phyloP scores from a whole-genome alignment of 202 grass and related monocot genomes.

The Eragrostis tef region DNA sequence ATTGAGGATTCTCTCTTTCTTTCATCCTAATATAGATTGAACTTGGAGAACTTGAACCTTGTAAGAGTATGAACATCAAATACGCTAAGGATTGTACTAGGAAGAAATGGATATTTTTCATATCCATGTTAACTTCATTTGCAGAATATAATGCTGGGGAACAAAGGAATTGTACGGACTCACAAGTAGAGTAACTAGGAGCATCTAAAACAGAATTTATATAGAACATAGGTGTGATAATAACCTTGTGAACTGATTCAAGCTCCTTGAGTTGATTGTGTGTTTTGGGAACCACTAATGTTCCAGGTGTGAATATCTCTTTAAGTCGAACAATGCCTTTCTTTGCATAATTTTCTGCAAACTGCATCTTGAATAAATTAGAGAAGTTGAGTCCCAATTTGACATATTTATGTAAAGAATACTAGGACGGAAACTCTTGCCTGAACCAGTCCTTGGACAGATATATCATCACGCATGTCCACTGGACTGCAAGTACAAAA shows the following conservation, averaged over 20 bases:
- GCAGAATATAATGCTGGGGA: slow-evolving; percentile 8
- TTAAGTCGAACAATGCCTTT: slow-evolving; percentile 82
- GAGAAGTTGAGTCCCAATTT: slow-evolving; percentile 32
- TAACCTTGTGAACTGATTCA: slow-evolving; percentile 99
- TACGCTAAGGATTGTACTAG: neutral
- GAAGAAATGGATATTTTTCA: slow-evolving; percentile 16
- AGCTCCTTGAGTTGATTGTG: slow-evolving; percentile 91
- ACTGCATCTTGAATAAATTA: slow-evolving; percentile 55
- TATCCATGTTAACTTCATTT: slow-evolving; percentile 11
- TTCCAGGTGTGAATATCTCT: slow-evolving; percentile 95
- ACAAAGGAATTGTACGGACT: slow-evolving; percentile 18
- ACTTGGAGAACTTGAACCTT: slow-evolving; percentile 13
- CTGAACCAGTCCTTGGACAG: slow-evolving; percentile 85
- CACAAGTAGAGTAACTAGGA: neutral
- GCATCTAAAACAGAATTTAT: slow-evolving; percentile 30
- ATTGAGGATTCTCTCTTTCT: neutral
- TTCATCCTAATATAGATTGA: neutral
- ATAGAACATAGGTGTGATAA: slow-evolving; percentile 38
- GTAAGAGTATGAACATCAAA: neutral
- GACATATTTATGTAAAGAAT: slow-evolving; percentile 35
- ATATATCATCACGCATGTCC: slow-evolving; percentile 86
- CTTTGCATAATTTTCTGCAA: slow-evolving; percentile 95
- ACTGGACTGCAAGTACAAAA: slow-evolving; percentile 67
- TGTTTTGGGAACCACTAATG: slow-evolving; percentile 81
- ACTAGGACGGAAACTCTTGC: slow-evolving; percentile 46